Conservation (phyloP, 2,329 filamentous ascomycete genomes). For the Alternaria gansuensis region DNA sequence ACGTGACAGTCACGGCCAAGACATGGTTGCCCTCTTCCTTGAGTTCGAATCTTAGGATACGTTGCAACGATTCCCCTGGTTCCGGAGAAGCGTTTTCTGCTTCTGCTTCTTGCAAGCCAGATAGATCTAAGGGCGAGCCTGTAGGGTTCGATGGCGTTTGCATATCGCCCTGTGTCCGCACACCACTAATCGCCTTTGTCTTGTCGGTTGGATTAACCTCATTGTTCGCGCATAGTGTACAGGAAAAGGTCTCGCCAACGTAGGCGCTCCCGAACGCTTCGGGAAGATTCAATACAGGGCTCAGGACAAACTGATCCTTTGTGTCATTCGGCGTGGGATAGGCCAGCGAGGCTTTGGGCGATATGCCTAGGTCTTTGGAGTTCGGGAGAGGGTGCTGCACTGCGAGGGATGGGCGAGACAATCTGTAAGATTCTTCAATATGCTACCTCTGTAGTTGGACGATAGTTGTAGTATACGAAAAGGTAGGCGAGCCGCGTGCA, state of each 20-base stretch:
- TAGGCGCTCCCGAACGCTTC: constrained; percentile 93
- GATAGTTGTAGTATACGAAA: background rate
- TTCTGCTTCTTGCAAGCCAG: constrained; percentile 56
- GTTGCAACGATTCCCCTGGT: constrained; percentile 76
- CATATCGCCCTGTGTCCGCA: constrained; percentile 90
- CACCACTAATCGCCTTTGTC: constrained; percentile 70
- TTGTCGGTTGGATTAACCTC: constrained; percentile 63
- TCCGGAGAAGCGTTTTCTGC: constrained; percentile 54
- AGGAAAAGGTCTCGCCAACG: constrained; percentile 93
- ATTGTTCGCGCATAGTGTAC: constrained; percentile 95
- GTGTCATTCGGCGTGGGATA: constrained; percentile 66
- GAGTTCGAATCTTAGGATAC: constrained; percentile 83
- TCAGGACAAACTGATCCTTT: constrained; percentile 64
- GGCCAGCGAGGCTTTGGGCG: constrained; percentile 70
- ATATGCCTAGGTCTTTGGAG: constrained; percentile 61
- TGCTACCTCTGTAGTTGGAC: background rate
- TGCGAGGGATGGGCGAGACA: constrained; percentile 82
- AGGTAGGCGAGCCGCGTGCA: background rate
- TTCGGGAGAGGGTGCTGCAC: constrained; percentile 72
- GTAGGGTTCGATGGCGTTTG: constrained; percentile 82
- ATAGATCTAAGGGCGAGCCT: constrained; percentile 66
- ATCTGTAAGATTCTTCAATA: constrained; percentile 58
- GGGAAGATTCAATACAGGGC: constrained; percentile 78
- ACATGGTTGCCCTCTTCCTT: constrained; percentile 96
- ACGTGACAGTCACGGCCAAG: constrained; percentile 90